These are phyloP conservation scores for Paracamarosporium sp. DNA, from an alignment of 2,329 filamentous ascomycete genomes.

Conservation along the genomic window DNA sequence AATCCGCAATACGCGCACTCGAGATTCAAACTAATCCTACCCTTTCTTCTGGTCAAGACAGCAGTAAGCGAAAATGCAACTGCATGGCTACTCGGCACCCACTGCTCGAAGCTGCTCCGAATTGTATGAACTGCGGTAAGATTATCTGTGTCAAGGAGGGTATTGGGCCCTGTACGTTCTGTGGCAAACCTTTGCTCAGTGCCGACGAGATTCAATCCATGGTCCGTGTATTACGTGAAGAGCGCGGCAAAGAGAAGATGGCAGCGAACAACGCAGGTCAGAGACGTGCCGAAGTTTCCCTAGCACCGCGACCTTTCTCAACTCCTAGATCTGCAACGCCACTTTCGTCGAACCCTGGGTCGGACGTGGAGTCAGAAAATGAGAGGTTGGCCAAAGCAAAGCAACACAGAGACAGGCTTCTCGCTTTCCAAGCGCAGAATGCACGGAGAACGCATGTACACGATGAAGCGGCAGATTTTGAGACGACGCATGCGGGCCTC, in stretches of 20 bases:
- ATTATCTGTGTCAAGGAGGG: constrained; percentile 95
- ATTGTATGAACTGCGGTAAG: constrained; percentile 91
- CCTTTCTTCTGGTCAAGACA: constrained; percentile 60
- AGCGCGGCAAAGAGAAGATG: constrained; percentile 87
- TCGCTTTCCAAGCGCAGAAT: constrained; percentile 85
- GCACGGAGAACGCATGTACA: constrained; percentile 82
- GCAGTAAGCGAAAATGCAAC: constrained; percentile 73
- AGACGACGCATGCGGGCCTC: constrained; percentile 65
- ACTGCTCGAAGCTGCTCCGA: constrained; percentile 87
- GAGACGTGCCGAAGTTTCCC: constrained; percentile 69
- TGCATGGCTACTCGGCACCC: constrained; percentile 90
- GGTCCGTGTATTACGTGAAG: constrained; percentile 81
- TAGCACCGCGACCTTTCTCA: constrained; percentile 66
- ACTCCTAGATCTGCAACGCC: constrained; percentile 41
- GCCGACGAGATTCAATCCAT: constrained; percentile 80
- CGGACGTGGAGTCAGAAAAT: constrained; percentile 54
- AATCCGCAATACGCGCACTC: constrained; percentile 83
- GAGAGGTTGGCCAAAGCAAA: constrained; percentile 73
- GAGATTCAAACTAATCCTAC: constrained; percentile 92
- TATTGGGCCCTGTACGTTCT: constrained; percentile 92
- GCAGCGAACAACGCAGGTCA: constrained; percentile 76
- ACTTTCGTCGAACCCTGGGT: constrained; percentile 45
- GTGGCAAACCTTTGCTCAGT: constrained; percentile 75
- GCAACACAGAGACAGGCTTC: constrained; percentile 79
- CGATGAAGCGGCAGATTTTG: constrained; percentile 82